Conservation (phyloP, 2,329 filamentous ascomycete genomes). For the Ophiostoma quercus region DNA sequence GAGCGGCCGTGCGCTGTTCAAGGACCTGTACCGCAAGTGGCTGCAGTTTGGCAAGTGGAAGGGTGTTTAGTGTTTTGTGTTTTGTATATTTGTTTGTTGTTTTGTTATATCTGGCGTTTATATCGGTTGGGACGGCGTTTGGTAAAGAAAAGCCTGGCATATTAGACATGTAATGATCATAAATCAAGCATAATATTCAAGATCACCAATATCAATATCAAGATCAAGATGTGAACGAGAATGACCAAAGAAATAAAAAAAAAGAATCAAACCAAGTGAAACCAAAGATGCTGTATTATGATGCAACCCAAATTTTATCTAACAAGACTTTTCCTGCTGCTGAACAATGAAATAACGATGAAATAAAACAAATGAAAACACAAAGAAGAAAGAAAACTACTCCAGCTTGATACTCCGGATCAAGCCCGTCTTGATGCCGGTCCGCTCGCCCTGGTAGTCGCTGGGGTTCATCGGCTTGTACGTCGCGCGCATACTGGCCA, state of each 20-base stretch:
- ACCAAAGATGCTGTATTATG: conserved; percentile 1
- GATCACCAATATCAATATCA: background rate
- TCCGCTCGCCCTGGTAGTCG: conserved; percentile 85
- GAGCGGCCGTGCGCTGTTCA: conserved; percentile 54
- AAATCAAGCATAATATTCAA: background rate
- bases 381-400: conserved; percentile 12
- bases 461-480: conserved; percentile 82
- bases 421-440: conserved; percentile 90
- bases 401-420: conserved; percentile 90
- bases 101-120: background rate
- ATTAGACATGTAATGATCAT: background rate
- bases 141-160: background rate
- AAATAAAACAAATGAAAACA: background rate
- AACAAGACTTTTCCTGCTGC: conserved; percentile 8
- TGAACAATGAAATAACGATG: background rate
- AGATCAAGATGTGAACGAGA: background rate
- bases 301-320: conserved; percentile 1
- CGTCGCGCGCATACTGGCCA: conserved; percentile 75
- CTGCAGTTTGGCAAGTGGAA: conserved; percentile 61
- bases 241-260: background rate
- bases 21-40: conserved; percentile 55
- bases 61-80: conserved; percentile 43
- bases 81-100: background rate
- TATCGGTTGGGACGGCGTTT: background rate
- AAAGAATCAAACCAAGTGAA: background rate